Conservation (phyloP, 345 rosid species). For the Garcia nutans region DNA sequence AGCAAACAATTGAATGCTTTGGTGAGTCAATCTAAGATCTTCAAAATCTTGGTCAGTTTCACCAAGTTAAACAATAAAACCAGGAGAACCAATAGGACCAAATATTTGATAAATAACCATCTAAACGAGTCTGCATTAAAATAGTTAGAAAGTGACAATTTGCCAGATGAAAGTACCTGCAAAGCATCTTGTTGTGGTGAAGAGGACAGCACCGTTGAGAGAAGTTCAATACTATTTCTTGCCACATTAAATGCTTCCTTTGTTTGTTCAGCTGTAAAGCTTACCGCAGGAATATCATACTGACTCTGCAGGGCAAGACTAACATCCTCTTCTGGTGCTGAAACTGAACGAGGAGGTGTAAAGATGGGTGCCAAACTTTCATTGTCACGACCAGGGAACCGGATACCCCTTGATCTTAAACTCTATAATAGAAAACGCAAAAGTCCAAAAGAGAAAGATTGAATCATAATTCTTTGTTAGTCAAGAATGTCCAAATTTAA, state of each 20-base stretch:
- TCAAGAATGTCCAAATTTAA: not conserved
- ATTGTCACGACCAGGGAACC: slow-evolving; percentile 92
- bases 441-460: slow-evolving; percentile 10
- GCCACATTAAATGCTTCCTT: slow-evolving; percentile 95
- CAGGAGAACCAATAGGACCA: not conserved
- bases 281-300: slow-evolving; percentile 53
- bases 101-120: not conserved
- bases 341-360: slow-evolving; percentile 80
- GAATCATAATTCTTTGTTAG: slow-evolving; percentile 10
- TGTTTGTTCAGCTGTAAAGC: slow-evolving; percentile 73
- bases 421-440: slow-evolving; percentile 42
- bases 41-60: not conserved
- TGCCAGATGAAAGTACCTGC: slow-evolving; percentile 46
- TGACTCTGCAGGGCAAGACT: slow-evolving; percentile 51
- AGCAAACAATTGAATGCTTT: not conserved
- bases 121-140: not conserved
- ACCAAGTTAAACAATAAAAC: not conserved
- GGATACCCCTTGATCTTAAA: slow-evolving; percentile 82
- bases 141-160: not conserved
- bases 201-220: slow-evolving; percentile 71
- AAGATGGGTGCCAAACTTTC: slow-evolving; percentile 96
- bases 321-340: slow-evolving; percentile 53
- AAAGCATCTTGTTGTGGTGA: slow-evolving; percentile 78
- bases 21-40: not conserved
- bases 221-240: slow-evolving; percentile 85